Evolutionary conservation across 169 alveolate species (phyloP), one percentile per base, ranked within the genome.

Genomic region (Plasmodium cynomolgi): DNA sequence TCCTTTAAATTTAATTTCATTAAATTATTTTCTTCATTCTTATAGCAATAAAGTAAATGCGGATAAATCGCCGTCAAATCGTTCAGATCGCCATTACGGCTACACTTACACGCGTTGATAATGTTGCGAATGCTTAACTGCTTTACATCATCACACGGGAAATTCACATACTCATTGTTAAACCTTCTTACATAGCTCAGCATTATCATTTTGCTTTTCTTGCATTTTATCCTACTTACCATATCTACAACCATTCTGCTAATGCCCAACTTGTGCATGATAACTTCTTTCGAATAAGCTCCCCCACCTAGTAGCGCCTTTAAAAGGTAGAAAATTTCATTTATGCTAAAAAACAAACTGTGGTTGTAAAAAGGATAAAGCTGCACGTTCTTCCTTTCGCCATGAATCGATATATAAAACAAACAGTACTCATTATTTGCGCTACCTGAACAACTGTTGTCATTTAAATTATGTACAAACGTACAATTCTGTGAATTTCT

Each of bases 41-140:
- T 54, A 37, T 56, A 39, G 20, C 26, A 39, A 34, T 5, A 23
- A 50, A 77, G 5, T 68, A 84, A 73, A 13, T 56, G 13, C 47
- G 26, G n/a, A n/a, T 23, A 84, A n/a, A 86, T 77, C 8, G 17
- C n/a, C 23, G 17, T 23, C 62, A 85, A 75, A 33, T 34, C 56
- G 39, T 39, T 84, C 34, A 47, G 33, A 23, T 39, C 29, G n/a
- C 34, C 23, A 54, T 37, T 0, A 86, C 44, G n/a, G 41, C 47
- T 7, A 44, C 31, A 75, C n/a, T 39, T 86, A 29, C 81, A 86
- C 37, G 68, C 68, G 31, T 37, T 77, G 17, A 86, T 75, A 50
- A 86, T 86, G 71, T 86, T 86, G 1, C 47, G 37, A 50, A 86
- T 86, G 71, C 93, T 41, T 34, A 86, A 75, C 31, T 77, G 71